These are phyloP conservation scores for Microbotryomycetes sp. DNA, from an alignment of 1,284 basidiomycete genomes.

Conservation along the genomic window DNA sequence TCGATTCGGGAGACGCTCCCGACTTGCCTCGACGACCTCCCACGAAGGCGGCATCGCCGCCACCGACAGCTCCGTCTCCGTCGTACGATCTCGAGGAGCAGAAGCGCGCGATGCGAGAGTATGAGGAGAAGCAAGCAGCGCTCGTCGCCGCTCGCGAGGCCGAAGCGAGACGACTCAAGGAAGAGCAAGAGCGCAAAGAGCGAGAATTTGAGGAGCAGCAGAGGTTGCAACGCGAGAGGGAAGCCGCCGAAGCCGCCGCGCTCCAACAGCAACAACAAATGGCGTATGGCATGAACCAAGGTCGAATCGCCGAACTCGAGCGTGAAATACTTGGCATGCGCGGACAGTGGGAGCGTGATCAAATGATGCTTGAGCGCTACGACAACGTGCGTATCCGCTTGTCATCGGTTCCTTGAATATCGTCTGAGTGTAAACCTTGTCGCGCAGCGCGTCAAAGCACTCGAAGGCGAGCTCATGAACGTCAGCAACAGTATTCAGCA, in stretches of 20 bases:
- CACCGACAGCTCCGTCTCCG: conserved; percentile 22
- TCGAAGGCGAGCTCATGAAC: conserved; percentile 82
- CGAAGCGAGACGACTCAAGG: conserved; percentile 70
- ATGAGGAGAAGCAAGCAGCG: conserved; percentile 82
- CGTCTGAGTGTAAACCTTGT: conserved; percentile 2
- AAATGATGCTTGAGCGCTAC: conserved; percentile 96
- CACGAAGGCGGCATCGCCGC: conserved; percentile 32
- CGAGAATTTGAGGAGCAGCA: conserved; percentile 88
- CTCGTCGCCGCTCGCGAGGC: conserved; percentile 54
- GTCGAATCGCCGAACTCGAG: conserved; percentile 68
- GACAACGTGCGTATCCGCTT: conserved; percentile 60
- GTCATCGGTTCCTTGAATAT: neutral
- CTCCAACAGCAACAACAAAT: conserved; percentile 46
- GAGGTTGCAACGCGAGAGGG: conserved; percentile 72
- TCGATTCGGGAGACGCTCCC: conserved; percentile 71
- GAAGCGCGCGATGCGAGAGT: conserved; percentile 88
- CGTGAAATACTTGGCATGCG: conserved; percentile 86
- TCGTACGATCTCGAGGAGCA: conserved; percentile 73
- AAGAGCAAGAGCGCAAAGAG: conserved; percentile 72
- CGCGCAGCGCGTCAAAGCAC: conserved; percentile 79
- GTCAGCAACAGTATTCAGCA: conserved; percentile 73
- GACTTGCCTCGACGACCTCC: conserved; percentile 76
- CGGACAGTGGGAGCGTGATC: conserved; percentile 96
- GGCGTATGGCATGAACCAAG: conserved; percentile 37
- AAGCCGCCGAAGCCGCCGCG: conserved; percentile 78